These are phyloP conservation scores for Liquidambar formosana DNA, from an alignment of 164 flowering plant genomes.

Conservation along the genomic window DNA sequence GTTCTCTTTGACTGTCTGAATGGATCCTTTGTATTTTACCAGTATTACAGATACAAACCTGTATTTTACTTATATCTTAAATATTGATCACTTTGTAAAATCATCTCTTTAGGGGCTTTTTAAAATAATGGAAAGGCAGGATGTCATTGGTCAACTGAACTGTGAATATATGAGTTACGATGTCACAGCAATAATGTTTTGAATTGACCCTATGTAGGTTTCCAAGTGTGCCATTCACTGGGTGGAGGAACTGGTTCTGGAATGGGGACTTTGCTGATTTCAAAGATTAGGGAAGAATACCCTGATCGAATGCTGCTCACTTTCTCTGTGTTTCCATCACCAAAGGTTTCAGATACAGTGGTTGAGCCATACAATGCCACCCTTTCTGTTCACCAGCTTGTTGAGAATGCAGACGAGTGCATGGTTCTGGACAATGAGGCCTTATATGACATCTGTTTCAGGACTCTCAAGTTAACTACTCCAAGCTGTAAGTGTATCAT, in stretches of 20 bases:
- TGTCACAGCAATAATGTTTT: neutral
- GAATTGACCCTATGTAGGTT: neutral
- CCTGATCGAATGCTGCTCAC: conserved; percentile 2
- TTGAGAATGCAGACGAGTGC: conserved; percentile 30
- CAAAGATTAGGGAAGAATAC: conserved; percentile 3
- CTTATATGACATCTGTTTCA: conserved; percentile 29
- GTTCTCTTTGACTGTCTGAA: too few species aligned
- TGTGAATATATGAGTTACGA: neutral
- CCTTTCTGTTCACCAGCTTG: conserved; percentile 29
- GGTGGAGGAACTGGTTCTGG: conserved; percentile 3
- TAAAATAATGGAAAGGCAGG: too few species aligned
- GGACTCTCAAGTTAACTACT: conserved; percentile 30
- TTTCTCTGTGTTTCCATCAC: conserved; percentile 1
- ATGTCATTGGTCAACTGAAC: too few species aligned
- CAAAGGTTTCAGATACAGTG: conserved; percentile 16
- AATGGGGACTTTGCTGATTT: conserved; percentile 3
- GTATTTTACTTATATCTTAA: too few species aligned
- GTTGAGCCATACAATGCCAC: conserved; percentile 35
- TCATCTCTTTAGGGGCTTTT: too few species aligned
- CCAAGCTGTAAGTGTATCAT: conserved; percentile 27
- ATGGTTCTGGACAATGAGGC: conserved; percentile 35
- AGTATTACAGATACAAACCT: too few species aligned
- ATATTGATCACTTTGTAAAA: too few species aligned
- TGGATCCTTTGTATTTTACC: too few species aligned
- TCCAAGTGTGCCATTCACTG: neutral